Evolutionary conservation across 768 basidiomycete genomes (phyloP).

Genomic region (Macrolepiota dolichaula): DNA sequence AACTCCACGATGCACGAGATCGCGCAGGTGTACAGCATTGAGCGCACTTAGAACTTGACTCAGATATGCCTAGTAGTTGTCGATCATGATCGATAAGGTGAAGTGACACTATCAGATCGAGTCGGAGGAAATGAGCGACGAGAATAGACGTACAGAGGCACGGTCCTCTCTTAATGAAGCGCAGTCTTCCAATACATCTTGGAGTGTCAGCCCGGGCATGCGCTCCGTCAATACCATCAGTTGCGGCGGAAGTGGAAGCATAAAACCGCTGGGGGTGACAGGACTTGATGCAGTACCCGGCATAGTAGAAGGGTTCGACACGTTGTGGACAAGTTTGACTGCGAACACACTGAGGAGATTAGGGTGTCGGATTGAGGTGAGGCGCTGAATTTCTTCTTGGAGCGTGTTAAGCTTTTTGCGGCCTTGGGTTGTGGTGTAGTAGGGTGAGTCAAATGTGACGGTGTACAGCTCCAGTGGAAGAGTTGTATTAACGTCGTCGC

Average conservation of each 20-base stretch:
- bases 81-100: no score
- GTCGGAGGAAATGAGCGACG: slow-evolving; percentile 12
- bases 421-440: slow-evolving; percentile 69
- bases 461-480: slow-evolving; percentile 67
- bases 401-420: slow-evolving; percentile 68
- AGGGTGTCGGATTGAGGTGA: slow-evolving; percentile 56
- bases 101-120: no score
- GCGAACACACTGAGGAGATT: slow-evolving; percentile 69
- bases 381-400: slow-evolving; percentile 60
- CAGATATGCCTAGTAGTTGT: slow-evolving; percentile 61
- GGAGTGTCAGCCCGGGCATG: slow-evolving; percentile 58
- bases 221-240: slow-evolving; percentile 73
- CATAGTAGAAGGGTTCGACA: slow-evolving; percentile 35
- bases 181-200: slow-evolving; percentile 75
- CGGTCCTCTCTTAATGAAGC: slow-evolving; percentile 72
- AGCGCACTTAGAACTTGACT: slow-evolving; percentile 69
- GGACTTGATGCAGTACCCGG: slow-evolving; percentile 14
- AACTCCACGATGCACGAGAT: slow-evolving; percentile 72
- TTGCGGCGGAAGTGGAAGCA: slow-evolving; percentile 30
- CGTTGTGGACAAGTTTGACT: slow-evolving; percentile 54
- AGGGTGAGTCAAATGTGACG: slow-evolving; percentile 62
- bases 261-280: background rate
- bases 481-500: slow-evolving; percentile 54
- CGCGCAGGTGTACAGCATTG: slow-evolving; percentile 60
- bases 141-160: slow-evolving; percentile 47